Evolutionary conservation across 2,329 filamentous ascomycete genomes (phyloP).

Genomic region (Mariannaea elegans): DNA sequence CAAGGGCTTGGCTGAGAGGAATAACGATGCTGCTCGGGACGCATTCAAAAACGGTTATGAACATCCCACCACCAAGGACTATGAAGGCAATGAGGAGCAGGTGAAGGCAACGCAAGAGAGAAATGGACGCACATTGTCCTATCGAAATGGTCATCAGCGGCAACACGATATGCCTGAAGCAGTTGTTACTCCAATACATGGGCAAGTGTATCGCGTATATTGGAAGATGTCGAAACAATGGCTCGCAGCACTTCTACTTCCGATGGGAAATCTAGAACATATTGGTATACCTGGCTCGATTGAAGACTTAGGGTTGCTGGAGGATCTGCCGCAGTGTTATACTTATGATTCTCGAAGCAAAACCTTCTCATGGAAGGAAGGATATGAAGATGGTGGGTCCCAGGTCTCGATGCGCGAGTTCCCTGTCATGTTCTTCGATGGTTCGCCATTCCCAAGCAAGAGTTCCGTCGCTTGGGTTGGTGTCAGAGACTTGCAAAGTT

Average conservation of each 20-base stretch:
- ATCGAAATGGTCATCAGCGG: not conserved
- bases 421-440: slow-evolving; percentile 34
- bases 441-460: slow-evolving; percentile 13
- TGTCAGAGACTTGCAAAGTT: slow-evolving; percentile 13
- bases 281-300: not conserved
- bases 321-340: slow-evolving; percentile 24
- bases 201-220: slow-evolving; percentile 25
- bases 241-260: slow-evolving; percentile 20
- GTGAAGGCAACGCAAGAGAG: not conserved
- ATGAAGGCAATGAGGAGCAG: not conserved
- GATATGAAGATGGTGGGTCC: slow-evolving; percentile 20
- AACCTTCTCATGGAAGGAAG: slow-evolving; percentile 15
- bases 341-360: slow-evolving; percentile 18
- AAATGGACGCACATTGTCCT: not conserved
- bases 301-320: slow-evolving; percentile 14
- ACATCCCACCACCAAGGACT: slow-evolving; percentile 7
- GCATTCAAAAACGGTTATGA: slow-evolving; percentile 9
- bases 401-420: slow-evolving; percentile 14
- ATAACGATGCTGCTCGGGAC: slow-evolving; percentile 15
- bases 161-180: not conserved
- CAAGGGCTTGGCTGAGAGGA: slow-evolving; percentile 16
- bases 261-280: slow-evolving; percentile 13
- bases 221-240: slow-evolving; percentile 21
- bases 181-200: slow-evolving; percentile 9
- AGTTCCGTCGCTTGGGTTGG: slow-evolving; percentile 28